Conservation (phyloP, 2,329 filamentous ascomycete genomes). For the Aureobasidium mangrovei region DNA sequence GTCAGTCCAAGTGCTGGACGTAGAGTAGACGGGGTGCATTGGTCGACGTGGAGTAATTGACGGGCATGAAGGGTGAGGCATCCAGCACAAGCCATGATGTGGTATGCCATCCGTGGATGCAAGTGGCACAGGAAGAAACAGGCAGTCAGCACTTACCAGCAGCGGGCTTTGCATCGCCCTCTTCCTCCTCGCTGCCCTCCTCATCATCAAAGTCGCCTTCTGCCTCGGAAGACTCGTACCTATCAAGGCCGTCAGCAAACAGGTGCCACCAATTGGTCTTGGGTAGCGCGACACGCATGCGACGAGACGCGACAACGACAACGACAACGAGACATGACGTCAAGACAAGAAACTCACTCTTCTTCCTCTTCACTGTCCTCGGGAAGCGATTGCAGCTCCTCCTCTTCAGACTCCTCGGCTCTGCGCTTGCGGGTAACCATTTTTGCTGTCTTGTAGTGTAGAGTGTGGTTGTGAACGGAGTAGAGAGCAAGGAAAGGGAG, state of each 20-base stretch:
- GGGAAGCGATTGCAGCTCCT: slow-evolving; percentile 37
- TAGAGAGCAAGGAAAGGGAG: too few species aligned
- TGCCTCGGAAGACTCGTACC: slow-evolving; percentile 17
- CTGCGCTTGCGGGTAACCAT: slow-evolving; percentile 34
- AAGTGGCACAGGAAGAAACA: not conserved
- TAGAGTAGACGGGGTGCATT: not conserved
- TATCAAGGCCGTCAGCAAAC: not conserved
- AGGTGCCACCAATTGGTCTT: not conserved
- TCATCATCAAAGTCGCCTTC: slow-evolving; percentile 10
- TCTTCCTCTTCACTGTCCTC: slow-evolving; percentile 36
- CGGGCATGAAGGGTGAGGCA: too few species aligned
- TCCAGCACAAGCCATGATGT: too few species aligned
- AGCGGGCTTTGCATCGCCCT: slow-evolving; percentile 7
- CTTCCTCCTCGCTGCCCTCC: slow-evolving; percentile 11
- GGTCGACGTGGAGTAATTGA: too few species aligned
- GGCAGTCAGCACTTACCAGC: slow-evolving; percentile 4
- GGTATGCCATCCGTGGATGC: too few species aligned
- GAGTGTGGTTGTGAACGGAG: too few species aligned
- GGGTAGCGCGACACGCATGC: not conserved
- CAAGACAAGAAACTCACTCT: slow-evolving; percentile 28
- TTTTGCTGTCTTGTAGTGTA: too few species aligned
- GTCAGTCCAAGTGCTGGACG: slow-evolving; percentile 16
- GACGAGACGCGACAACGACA: not conserved
- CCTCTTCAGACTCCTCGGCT: slow-evolving; percentile 33
- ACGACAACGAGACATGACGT: slow-evolving; percentile 7